Evolutionary conservation across 2,329 filamentous ascomycete species (phyloP), one percentile per base, ranked within the genome.

Genomic region (Polychaeton citri): DNA sequence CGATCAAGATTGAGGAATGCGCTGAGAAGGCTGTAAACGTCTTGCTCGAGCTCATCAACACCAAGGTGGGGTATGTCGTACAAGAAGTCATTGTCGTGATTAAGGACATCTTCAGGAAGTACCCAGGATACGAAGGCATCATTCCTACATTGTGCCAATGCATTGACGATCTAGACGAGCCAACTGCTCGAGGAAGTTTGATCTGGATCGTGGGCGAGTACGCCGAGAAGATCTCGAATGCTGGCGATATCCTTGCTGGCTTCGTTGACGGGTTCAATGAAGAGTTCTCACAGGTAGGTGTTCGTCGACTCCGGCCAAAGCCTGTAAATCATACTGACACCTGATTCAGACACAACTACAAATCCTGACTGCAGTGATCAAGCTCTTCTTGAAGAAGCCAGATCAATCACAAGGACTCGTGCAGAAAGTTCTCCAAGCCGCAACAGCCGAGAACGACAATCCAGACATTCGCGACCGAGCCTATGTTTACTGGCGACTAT

Each of bases 191-290:
- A 52, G 87, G 82, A 2, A 81, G 88, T 16, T 66, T 98, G 40
- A 96, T 98, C 52, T 98, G 90, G 90, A 96, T 98, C 47, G 88
- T 98, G 5, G 90, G 90, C 48, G 90, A 98, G 59, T 98, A 98
- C 56, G 90, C 90, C 1, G 90, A 98, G 66, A 98, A 98, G 69
- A 98, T 98, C 53, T 93, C 76, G 64, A 96, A 98, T 51, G 90
- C 90, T n/a, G 86, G 87, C 44, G 85, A 96, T 48, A 96, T 98
- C 43, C 62, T 98, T 40, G 72, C 77, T 35, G 79, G 81, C 13
- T 98, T 98, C 53, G 88, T 95, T 9, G 90, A 96, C 38, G 80
- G 78, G 1, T 96, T 98, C 58, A 81, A 82, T 58, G 90, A 96
- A 57, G 90, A 98, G 59, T 96, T 95, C 55, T 90, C 87, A 35